Conservation (phyloP, 257 asterid species). For the Primulina tabacum region DNA sequence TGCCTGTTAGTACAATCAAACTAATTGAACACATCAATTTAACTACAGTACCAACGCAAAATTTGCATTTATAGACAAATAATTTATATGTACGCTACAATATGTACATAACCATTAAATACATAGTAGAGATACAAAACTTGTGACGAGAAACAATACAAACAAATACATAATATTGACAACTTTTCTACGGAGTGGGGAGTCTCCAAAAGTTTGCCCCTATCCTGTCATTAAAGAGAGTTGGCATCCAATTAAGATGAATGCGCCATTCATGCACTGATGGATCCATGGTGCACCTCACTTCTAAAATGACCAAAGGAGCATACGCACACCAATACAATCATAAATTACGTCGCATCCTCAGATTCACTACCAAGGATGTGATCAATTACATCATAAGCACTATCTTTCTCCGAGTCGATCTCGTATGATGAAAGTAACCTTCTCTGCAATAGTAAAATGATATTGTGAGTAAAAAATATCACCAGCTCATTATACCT, state of each 20-base stretch:
- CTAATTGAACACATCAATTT: neutral
- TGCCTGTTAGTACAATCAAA: neutral
- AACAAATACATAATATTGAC: neutral
- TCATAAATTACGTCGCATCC: constrained; percentile 34
- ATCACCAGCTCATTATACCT: neutral
- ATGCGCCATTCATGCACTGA: neutral
- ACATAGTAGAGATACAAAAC: neutral
- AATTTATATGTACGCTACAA: neutral
- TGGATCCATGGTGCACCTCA: neutral
- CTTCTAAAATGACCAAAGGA: neutral
- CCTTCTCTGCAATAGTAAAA: constrained; percentile 42
- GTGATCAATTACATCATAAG: constrained; percentile 33
- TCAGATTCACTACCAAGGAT: constrained; percentile 34
- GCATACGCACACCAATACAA: neutral
- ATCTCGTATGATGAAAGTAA: constrained; percentile 56
- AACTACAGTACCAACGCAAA: neutral
- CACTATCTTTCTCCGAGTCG: constrained; percentile 34
- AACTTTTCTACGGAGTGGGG: neutral
- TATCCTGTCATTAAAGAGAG: neutral
- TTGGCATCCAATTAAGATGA: neutral
- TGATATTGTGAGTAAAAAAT: constrained; percentile 1
- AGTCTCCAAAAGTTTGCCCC: neutral
- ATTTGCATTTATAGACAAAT: neutral
- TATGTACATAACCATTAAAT: neutral
- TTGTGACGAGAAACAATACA: neutral